Conservation (phyloP, 2,329 filamentous ascomycete species). For the Cephalotrichum gorgonifer region DNA sequence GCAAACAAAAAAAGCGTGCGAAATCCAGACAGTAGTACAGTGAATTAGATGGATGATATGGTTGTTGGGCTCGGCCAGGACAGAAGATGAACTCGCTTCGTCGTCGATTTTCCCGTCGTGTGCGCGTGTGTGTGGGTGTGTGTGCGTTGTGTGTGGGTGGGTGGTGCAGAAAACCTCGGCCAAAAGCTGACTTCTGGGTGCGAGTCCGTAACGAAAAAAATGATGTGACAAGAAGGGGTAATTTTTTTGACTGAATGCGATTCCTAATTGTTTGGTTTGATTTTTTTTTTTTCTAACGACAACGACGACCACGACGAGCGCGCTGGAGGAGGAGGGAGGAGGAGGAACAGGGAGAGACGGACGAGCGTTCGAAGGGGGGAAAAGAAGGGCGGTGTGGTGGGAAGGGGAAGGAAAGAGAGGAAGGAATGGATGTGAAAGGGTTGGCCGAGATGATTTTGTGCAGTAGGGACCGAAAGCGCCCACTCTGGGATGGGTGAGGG, state of each 20-base stretch:
- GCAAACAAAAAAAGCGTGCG: conserved; percentile 16
- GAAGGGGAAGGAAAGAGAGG: conserved; percentile 19
- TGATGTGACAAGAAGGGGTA: too few species aligned
- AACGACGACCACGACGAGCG: conserved; percentile 18
- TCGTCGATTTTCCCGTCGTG: conserved; percentile 2
- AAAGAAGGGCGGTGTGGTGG: conserved; percentile 21
- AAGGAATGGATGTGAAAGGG: conserved; percentile 17
- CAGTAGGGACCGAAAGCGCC: conserved; percentile 14
- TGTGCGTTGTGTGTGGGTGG: too few species aligned
- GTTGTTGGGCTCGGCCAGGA: conserved; percentile 4
- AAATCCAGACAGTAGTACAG: conserved; percentile 6
- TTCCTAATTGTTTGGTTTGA: background rate
- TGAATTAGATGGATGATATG: conserved; percentile 1
- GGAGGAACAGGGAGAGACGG: conserved; percentile 21
- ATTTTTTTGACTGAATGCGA: background rate
- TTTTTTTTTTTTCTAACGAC: conserved; percentile 15
- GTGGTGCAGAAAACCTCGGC: background rate
- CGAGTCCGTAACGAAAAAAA: conserved; percentile 10
- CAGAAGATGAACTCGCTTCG: conserved; percentile 5
- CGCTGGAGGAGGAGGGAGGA: conserved; percentile 17
- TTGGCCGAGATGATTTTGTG: conserved; percentile 9
- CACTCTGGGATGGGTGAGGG: conserved; percentile 10
- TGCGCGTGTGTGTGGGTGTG: too few species aligned
- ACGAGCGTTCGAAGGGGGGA: conserved; percentile 18
- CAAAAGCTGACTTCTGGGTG: background rate